A percentile compares a stretch with the other conserved stretches of the same genome.
phyloP scores from a whole-genome alignment of 768 basidiomycete genomes.

The Boletellus ananiceps region DNA sequence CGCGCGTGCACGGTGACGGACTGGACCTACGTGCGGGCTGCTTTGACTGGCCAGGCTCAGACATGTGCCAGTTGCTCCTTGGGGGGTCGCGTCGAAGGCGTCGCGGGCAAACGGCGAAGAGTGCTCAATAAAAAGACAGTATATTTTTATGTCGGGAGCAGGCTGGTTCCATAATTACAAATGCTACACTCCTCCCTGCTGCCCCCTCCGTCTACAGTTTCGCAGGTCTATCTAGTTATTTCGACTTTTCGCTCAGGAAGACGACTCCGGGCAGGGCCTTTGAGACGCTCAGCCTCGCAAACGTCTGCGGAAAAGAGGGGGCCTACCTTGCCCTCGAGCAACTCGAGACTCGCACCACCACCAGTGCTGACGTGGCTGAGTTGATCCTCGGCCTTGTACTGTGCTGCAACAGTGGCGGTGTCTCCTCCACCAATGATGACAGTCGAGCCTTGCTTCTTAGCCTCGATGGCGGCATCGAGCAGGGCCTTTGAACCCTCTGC shows the following conservation, averaged over 20 bases:
- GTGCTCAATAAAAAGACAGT: slow-evolving; percentile 13
- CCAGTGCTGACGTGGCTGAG: slow-evolving; percentile 97
- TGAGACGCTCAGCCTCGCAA: slow-evolving; percentile 14
- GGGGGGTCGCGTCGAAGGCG: background rate
- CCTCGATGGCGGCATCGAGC: slow-evolving; percentile 81
- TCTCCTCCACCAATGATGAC: slow-evolving; percentile 97
- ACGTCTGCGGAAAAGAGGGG: background rate
- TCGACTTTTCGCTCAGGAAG: slow-evolving; percentile 75
- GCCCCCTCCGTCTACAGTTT: slow-evolving; percentile 10
- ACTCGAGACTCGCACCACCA: slow-evolving; percentile 88
- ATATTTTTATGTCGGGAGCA: slow-evolving; percentile 13
- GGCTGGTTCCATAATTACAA: slow-evolving; percentile 17
- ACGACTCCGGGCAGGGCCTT: slow-evolving; percentile 89
- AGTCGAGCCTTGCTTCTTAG: slow-evolving; percentile 77
- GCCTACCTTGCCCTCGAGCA: slow-evolving; percentile 94
- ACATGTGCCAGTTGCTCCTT: slow-evolving; percentile 1
- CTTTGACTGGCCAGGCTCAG: slow-evolving; percentile 13
- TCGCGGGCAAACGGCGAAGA: background rate
- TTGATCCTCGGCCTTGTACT: slow-evolving; percentile 77
- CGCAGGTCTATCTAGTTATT: slow-evolving; percentile 9
- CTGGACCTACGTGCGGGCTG: slow-evolving; percentile 11
- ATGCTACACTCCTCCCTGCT: background rate
- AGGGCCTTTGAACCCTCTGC: slow-evolving; percentile 79
- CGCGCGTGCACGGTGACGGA: background rate
- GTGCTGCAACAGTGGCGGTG: slow-evolving; percentile 94